Conservation (phyloP, 495 filamentous ascomycete species). For the Bathelium albidoporum region DNA sequence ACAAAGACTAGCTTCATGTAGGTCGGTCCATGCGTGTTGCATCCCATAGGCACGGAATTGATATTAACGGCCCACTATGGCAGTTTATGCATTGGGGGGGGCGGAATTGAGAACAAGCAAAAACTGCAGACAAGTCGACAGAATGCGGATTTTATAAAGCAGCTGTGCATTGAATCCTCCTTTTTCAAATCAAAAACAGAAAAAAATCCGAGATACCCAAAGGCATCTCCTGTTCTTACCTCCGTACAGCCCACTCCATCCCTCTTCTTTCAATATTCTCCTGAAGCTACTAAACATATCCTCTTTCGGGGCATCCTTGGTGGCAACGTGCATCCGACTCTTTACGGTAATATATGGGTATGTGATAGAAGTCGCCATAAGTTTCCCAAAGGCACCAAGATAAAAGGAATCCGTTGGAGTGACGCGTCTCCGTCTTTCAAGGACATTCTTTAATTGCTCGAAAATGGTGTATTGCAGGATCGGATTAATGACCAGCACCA, state of each 20-base stretch:
- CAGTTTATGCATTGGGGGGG: background rate
- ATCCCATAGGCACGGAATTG: no score
- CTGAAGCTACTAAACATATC: conserved; percentile 62
- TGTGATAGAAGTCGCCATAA: conserved; percentile 84
- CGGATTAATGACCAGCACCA: conserved; percentile 92
- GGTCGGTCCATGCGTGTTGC: background rate
- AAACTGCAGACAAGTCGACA: background rate
- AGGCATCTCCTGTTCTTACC: conserved; percentile 46
- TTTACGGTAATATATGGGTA: conserved; percentile 99
- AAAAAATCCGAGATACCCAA: no score
- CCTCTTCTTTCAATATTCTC: conserved; percentile 76
- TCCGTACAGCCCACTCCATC: conserved; percentile 81
- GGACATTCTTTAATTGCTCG: conserved; percentile 80
- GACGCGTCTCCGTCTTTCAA: conserved; percentile 57
- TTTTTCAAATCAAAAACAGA: no score
- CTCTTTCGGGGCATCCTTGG: conserved; percentile 49
- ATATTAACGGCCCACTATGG: background rate
- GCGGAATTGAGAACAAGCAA: background rate
- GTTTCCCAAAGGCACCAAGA: conserved; percentile 84
- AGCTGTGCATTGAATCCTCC: no score
- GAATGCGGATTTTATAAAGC: no score
- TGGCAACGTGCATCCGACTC: conserved; percentile 88
- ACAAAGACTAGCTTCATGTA: background rate
- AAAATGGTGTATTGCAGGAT: conserved; percentile 99
- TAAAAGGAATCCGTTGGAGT: conserved; percentile 82